Base-by-base conservation (phyloP, 2,329 filamentous ascomycete genomes). In the Trematosphaeria pertusa region DNA sequence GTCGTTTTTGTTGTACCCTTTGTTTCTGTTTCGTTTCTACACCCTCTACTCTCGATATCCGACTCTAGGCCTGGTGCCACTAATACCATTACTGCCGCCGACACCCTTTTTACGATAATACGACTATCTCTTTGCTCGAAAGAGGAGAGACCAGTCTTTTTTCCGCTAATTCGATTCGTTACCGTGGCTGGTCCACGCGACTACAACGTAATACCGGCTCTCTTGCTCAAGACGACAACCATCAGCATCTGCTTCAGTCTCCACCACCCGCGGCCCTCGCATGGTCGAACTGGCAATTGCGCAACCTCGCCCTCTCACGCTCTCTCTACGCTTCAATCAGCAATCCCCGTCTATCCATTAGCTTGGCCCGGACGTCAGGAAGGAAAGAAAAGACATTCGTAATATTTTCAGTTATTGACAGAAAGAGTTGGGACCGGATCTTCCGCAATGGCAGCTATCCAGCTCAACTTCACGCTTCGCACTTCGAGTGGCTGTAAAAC, bases 401-500 rank as follows among this genome's bases (percentile, higher is more conserved):
- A 56, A 59, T 67, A 62, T 52, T 59, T 50, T 28, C 15, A 41
- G 43, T 37, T 43, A 47, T 48, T 21, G 35, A 58, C 54, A 48
- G 54, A 64, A 67, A 60, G 54, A 54, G 51, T 51, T 43, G 42
- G 46, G n/a, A 60, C 32, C 38, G 32, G 20, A 50, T 58, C 43
- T 48, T n/a, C 49, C 64, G 66, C 56, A 79, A 96, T 96, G 91
- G 87, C 92, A 76, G 81, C 91, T 73, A 86, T 94, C 77, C 93
- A 97, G 79, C 87, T 96, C 64, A 93, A 91, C 72, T 97, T 97
- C 80, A 87, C 88, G 75, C 89, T 97, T 75, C 91, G 92, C 80
- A 95, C 95, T 74, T 96, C 92, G 71, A 86, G 90, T 72, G 91
- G 91, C 78, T 91, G 95, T 83, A 96, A 97, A 86, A 93, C 92